Base-by-base conservation (phyloP, 495 filamentous ascomycete species). In the Penicillium silybi region DNA sequence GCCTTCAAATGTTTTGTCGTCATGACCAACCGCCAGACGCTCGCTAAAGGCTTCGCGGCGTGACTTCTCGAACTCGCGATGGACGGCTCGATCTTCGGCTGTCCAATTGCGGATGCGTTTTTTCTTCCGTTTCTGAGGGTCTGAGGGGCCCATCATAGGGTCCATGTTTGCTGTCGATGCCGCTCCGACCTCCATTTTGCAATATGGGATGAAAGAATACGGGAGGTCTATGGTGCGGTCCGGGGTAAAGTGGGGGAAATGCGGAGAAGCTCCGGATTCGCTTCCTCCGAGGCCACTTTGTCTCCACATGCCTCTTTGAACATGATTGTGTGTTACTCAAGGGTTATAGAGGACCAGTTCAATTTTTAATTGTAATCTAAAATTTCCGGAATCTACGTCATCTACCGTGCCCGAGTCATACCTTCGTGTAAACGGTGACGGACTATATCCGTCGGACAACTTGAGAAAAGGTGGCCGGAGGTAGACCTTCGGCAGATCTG, bases 71-170 rank as follows among this genome's bases (percentile, higher is more conserved):
- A 59, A 59, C 26, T 55, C 52, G 1, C 52, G 52, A 22, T 55
- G 52, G 3, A 55, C 29, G 8, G 57, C 57, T 40, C 57, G 48
- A 20, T 59, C 57, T 27, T 59, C 52, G 6, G 47, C 57, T 0
- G 57, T 59, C 52, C 57, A 59, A 16, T 59, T 48, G 19, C 57
- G 52, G 19, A 56, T 41, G 19, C 52, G 44, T 37, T 59, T 59
- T 27, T 59, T 59, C 41, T 55, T 59, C 16, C 48, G 19, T 19
- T 46, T 55, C 6, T 41, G 38, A 37, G 44, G 11, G 0, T 25
- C 48, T 6, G n/a, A 10, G n/a, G 23, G 9, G 27, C 39, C 13
- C 23, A 34, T 17, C 19, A 38, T 18, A 11, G 16, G 37, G 3
- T 13, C 3, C 9, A 34, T 35, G 1, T 11, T 43, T 13, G 7